Evolutionary conservation across 1,284 basidiomycete species (phyloP).

Genomic region (Tilletiaria anomala): DNA sequence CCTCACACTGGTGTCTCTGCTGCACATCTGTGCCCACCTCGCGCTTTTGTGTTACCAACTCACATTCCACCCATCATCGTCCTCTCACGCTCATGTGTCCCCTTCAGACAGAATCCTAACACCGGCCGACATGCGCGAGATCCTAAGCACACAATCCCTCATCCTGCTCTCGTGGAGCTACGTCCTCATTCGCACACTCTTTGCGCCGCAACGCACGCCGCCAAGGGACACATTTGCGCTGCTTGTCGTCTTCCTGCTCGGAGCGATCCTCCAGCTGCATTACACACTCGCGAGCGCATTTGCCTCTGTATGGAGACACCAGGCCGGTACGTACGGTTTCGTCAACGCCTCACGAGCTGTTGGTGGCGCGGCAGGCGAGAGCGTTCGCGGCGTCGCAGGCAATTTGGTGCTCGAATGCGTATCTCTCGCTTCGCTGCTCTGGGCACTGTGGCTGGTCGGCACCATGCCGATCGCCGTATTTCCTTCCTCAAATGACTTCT

Average conservation of each 20-base stretch:
- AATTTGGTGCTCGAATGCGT: neutral
- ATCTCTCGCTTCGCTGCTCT: neutral
- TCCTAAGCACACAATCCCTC: neutral
- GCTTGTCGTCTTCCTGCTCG: neutral
- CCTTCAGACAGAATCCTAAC: neutral
- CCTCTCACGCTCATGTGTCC: too few relatives aligned
- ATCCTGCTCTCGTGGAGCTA: constrained; percentile 1
- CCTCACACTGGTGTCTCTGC: neutral
- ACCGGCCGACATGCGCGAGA: neutral
- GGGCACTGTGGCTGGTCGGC: neutral
- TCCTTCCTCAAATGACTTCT: neutral
- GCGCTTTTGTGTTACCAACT: neutral
- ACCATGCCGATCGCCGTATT: constrained; percentile 1
- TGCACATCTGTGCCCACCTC: neutral
- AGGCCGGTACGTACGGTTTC: neutral
- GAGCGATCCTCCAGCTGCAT: too few relatives aligned
- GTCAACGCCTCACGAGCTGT: too few relatives aligned
- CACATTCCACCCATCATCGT: too few relatives aligned
- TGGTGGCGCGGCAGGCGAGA: neutral
- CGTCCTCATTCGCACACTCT: neutral
- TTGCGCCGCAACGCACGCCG: neutral
- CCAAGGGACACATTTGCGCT: constrained; percentile 1
- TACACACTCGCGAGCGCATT: too few relatives aligned
- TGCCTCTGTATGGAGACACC: too few relatives aligned
- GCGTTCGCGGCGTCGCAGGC: neutral